A percentile compares a stretch with the other conserved stretches of the same genome.
Evolutionary conservation across 139 green algal species (phyloP).

Genomic region (Picochlorum sp.): DNA sequence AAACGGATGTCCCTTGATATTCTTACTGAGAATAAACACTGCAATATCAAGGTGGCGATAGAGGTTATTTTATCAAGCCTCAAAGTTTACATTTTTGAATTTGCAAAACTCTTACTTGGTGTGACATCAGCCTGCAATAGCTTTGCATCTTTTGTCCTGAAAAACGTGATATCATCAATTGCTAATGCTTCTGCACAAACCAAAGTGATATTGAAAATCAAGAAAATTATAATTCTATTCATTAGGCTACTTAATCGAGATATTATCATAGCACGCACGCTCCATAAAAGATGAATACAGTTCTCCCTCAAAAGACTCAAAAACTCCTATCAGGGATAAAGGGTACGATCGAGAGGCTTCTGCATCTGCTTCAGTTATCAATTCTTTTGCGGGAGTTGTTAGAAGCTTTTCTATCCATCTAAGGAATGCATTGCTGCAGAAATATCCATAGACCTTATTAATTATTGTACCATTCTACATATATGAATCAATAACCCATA

Average conservation of each 20-base stretch:
- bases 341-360: not conserved
- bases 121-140: not conserved
- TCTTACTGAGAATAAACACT: not conserved
- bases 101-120: not conserved
- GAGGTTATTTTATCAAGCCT: not conserved
- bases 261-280: not conserved
- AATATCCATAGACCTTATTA: not conserved
- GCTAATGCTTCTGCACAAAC: not conserved
- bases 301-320: not conserved
- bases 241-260: not conserved
- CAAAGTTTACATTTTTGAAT: not conserved
- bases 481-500: not conserved
- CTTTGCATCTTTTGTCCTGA: not conserved
- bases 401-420: not conserved
- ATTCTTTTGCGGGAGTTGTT: not conserved
- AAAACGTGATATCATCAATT: not conserved
- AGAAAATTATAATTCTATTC: not conserved
- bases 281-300: not conserved
- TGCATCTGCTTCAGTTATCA: not conserved
- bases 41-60: no score
- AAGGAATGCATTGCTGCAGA: not conserved
- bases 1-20: not conserved
- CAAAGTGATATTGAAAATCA: not conserved
- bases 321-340: not conserved
- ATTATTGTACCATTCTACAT: no score